Evolutionary conservation across 257 asterid species (phyloP).

Genomic region (Nicotiana tomentosiformis): DNA sequence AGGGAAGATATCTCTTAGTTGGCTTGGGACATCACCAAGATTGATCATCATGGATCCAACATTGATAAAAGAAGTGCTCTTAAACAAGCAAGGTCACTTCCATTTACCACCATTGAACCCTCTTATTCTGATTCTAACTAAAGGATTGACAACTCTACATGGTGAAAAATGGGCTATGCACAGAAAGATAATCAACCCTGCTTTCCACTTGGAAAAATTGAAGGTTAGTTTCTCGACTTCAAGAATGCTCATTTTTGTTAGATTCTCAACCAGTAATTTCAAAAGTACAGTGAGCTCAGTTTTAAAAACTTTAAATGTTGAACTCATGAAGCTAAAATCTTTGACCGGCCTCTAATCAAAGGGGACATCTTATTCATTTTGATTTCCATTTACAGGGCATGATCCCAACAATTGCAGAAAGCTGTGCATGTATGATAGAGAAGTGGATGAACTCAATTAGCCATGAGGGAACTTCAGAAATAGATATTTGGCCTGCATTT

Average conservation of each 20-base stretch:
- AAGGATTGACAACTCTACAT: conserved; percentile 37
- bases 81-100: conserved; percentile 37
- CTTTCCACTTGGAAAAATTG: conserved; percentile 43
- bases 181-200: conserved; percentile 45
- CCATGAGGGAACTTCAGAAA: conserved; percentile 25
- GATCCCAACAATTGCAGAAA: conserved; percentile 32
- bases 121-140: conserved; percentile 25
- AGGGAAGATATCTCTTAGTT: conserved; percentile 38
- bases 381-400: conserved; percentile 25
- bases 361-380: neutral
- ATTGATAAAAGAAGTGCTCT: conserved; percentile 38
- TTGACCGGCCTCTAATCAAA: neutral
- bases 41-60: conserved; percentile 40
- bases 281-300: neutral
- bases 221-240: conserved; percentile 25
- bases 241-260: neutral
- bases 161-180: conserved; percentile 48
- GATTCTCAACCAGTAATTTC: neutral
- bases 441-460: conserved; percentile 33
- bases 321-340: too few relatives aligned
- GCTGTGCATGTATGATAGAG: conserved; percentile 22
- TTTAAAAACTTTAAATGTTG: too few relatives aligned
- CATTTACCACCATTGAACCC: conserved; percentile 34
- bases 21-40: conserved; percentile 45
- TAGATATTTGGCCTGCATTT: conserved; percentile 46